phyloP scores from a whole-genome alignment of 768 basidiomycete genomes.

The Auriscalpium microsporum region DNA sequence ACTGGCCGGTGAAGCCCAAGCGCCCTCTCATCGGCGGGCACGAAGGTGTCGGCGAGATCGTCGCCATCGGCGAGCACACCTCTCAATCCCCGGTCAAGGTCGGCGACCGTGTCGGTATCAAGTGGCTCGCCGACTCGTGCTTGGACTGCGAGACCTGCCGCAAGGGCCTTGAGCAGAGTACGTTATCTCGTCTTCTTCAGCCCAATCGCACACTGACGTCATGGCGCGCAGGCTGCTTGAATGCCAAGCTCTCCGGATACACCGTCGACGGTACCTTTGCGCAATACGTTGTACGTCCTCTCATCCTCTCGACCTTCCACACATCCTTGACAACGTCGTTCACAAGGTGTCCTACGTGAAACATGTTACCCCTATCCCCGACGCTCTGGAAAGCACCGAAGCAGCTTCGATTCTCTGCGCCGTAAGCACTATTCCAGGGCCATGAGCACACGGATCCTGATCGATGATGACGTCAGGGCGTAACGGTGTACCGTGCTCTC shows the following conservation, averaged over 20 bases:
- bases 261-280: constrained; percentile 72
- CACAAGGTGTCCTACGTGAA: constrained; percentile 56
- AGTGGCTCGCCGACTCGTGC: constrained; percentile 72
- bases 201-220: not conserved
- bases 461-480: constrained; percentile 35
- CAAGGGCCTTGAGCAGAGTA: constrained; percentile 69
- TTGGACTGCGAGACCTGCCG: constrained; percentile 69
- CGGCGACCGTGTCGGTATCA: constrained; percentile 78
- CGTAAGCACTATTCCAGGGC: constrained; percentile 28
- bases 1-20: constrained; percentile 71
- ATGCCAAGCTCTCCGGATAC: constrained; percentile 59
- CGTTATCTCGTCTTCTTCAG: constrained; percentile 12
- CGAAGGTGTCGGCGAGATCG: constrained; percentile 67
- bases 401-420: constrained; percentile 77
- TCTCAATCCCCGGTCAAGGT: constrained; percentile 51
- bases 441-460: not conserved
- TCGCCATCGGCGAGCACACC: constrained; percentile 70
- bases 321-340: not conserved
- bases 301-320: not conserved
- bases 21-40: constrained; percentile 74
- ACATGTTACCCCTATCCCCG: constrained; percentile 75
- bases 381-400: constrained; percentile 49
- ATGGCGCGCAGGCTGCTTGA: constrained; percentile 40
- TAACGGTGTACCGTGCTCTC: constrained; percentile 82
- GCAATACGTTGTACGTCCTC: constrained; percentile 42